Conservation (phyloP, 257 asterid genomes). For the Penstemon barbatus region DNA sequence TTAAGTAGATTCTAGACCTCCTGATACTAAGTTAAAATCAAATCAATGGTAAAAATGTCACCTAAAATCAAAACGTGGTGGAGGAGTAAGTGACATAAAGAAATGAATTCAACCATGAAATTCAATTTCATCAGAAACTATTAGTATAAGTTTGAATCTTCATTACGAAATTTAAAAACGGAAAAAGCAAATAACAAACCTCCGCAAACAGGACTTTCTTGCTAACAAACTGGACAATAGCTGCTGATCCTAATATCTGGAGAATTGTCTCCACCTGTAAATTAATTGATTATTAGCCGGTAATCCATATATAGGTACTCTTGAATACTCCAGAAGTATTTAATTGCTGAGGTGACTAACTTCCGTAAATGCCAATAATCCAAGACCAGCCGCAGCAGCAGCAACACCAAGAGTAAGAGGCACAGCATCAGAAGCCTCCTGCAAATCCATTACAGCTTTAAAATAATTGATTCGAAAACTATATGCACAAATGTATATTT, state of each 20-base stretch:
- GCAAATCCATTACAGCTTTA: slow-evolving; percentile 28
- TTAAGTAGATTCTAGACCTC: too few species aligned
- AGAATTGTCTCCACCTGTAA: slow-evolving; percentile 86
- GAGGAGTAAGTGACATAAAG: too few species aligned
- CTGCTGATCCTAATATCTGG: slow-evolving; percentile 88
- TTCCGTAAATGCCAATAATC: slow-evolving; percentile 78
- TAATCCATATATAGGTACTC: background rate
- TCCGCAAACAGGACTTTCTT: slow-evolving; percentile 85
- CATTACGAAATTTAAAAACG: background rate
- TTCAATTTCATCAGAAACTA: too few species aligned
- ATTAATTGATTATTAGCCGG: slow-evolving; percentile 15
- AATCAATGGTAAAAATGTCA: too few species aligned
- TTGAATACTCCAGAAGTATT: background rate
- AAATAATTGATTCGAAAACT: background rate
- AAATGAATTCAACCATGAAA: too few species aligned
- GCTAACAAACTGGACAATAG: slow-evolving; percentile 75
- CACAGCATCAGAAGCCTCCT: slow-evolving; percentile 60
- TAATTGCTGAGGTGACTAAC: slow-evolving; percentile 35
- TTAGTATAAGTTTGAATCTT: too few species aligned
- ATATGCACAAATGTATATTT: background rate
- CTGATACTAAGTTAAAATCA: too few species aligned
- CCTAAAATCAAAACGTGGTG: too few species aligned
- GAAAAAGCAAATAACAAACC: slow-evolving; percentile 43
- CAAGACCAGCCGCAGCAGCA: slow-evolving; percentile 69
- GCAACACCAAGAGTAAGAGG: slow-evolving; percentile 68